phyloP scores from a whole-genome alignment of 345 rosid species.

The Melastoma malabathricum region DNA sequence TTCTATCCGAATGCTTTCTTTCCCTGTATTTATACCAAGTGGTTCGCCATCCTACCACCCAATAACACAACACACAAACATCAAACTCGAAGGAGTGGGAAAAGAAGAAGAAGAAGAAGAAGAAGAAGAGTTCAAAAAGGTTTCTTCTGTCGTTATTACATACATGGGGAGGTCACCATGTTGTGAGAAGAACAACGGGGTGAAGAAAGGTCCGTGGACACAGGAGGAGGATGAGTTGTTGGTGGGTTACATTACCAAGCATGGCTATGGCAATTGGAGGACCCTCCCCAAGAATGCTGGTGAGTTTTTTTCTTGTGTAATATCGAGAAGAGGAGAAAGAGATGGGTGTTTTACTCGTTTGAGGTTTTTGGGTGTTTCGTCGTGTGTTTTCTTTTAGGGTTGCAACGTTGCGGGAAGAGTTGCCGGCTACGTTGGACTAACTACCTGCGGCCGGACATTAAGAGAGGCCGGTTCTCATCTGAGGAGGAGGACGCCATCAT shows the following conservation, averaged over 20 bases:
- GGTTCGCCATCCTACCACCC: too few relatives aligned
- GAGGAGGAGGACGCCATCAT: slow-evolving; percentile 68
- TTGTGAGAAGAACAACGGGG: slow-evolving; percentile 39
- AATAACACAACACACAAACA: too few relatives aligned
- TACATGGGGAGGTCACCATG: slow-evolving; percentile 47
- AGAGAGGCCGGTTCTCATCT: slow-evolving; percentile 53
- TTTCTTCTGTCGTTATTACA: not conserved
- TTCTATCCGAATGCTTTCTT: too few relatives aligned
- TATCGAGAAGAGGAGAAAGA: too few relatives aligned
- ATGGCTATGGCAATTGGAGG: slow-evolving; percentile 80
- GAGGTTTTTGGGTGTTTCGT: too few relatives aligned
- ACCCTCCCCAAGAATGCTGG: slow-evolving; percentile 86
- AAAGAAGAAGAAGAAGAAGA: too few relatives aligned
- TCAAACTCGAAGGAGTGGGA: too few relatives aligned
- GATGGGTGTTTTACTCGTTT: too few relatives aligned
- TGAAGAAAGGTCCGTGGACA: slow-evolving; percentile 91
- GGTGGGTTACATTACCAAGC: too few relatives aligned
- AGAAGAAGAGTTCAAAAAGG: too few relatives aligned
- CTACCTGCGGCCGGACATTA: slow-evolving; percentile 51
- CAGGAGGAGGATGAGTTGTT: slow-evolving; percentile 45
- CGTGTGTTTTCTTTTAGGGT: too few relatives aligned
- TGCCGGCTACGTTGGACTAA: slow-evolving; percentile 20
- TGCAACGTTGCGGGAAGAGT: slow-evolving; percentile 69
- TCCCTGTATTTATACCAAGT: too few relatives aligned
- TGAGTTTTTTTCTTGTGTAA: slow-evolving; percentile 7